These are phyloP conservation scores for Striga asiatica DNA, from an alignment of 257 asterid genomes.

Conservation along the genomic window DNA sequence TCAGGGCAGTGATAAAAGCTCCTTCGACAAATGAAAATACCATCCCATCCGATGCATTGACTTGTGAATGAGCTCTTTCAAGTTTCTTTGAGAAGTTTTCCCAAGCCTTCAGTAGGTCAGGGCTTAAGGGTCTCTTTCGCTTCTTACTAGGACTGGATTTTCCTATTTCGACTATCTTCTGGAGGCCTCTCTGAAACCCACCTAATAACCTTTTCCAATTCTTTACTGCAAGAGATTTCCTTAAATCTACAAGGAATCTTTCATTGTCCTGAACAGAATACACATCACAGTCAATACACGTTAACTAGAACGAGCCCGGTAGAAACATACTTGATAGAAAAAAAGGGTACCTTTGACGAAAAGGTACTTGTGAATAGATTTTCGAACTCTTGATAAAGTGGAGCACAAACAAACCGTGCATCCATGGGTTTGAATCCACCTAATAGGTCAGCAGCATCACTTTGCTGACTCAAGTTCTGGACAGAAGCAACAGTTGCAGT, in stretches of 20 bases:
- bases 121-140: constrained; percentile 66
- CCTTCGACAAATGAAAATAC: constrained; percentile 96
- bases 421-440: constrained; percentile 91
- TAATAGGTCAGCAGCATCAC: constrained; percentile 76
- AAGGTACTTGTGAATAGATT: constrained; percentile 48
- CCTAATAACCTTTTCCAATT: constrained; percentile 66
- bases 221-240: constrained; percentile 33
- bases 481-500: constrained; percentile 15
- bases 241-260: constrained; percentile 27
- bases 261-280: constrained; percentile 46
- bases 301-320: not conserved
- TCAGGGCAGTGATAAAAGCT: constrained; percentile 72
- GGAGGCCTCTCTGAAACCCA: constrained; percentile 45
- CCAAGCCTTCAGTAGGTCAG: constrained; percentile 44
- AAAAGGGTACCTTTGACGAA: constrained; percentile 48
- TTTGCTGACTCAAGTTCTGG: constrained; percentile 98
- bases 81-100: constrained; percentile 46
- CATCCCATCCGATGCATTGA: constrained; percentile 68
- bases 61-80: constrained; percentile 55
- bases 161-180: constrained; percentile 35
- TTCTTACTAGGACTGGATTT: constrained; percentile 45
- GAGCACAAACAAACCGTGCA: constrained; percentile 62
- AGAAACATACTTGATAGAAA: not conserved
- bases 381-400: constrained; percentile 72
- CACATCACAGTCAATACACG: constrained; percentile 6